Evolutionary conservation across 1,284 basidiomycete genomes (phyloP).

Genomic region (Albatrellus sp.): DNA sequence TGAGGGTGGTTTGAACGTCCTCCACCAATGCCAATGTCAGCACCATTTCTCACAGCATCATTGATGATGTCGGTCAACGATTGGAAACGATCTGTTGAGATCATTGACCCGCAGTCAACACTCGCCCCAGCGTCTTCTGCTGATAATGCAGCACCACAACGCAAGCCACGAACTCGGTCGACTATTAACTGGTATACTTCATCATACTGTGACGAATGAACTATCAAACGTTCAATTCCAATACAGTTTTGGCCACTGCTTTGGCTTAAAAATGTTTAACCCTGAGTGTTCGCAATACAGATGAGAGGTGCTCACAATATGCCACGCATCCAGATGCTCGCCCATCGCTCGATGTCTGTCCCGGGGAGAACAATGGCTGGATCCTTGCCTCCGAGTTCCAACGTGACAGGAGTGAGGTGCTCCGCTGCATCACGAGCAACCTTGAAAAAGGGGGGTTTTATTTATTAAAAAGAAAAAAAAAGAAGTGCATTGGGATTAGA

Average conservation of each 20-base stretch:
- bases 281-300: constrained; percentile 1
- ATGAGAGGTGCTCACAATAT: constrained; percentile 56
- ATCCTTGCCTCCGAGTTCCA: constrained; percentile 86
- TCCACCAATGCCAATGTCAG: constrained; percentile 58
- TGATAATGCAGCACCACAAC: constrained; percentile 58
- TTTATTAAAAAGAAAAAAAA: constrained; percentile 6
- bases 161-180: constrained; percentile 53
- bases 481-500: not conserved
- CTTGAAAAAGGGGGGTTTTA: no score
- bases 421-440: constrained; percentile 75
- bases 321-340: constrained; percentile 74
- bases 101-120: constrained; percentile 67
- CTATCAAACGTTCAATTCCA: constrained; percentile 87
- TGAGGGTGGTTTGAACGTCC: constrained; percentile 52
- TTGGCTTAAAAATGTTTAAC: constrained; percentile 39
- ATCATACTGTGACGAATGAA: constrained; percentile 67
- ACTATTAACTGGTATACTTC: constrained; percentile 56
- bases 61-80: constrained; percentile 32
- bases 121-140: constrained; percentile 56
- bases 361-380: constrained; percentile 66
- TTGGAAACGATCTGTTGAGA: constrained; percentile 38
- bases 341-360: constrained; percentile 60
- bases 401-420: constrained; percentile 78
- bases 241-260: constrained; percentile 95
- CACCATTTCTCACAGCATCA: constrained; percentile 65